Percentiles rank a stretch among this genome's conserved stretches.
Conservation (phyloP, 371 early-diverging fungal genomes). For the Sporodiniella umbellata region DNA sequence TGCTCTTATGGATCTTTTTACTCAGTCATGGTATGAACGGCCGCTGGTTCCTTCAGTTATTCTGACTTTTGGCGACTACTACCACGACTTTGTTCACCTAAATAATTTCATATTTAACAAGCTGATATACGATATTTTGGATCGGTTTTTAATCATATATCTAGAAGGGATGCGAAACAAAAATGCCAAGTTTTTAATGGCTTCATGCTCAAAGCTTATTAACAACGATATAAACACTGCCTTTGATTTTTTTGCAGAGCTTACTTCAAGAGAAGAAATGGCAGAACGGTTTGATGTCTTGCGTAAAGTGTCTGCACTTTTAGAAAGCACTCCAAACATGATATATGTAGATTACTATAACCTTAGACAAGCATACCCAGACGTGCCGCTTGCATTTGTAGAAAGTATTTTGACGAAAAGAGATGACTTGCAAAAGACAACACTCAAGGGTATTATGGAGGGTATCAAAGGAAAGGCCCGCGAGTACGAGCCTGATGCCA, state of each 20-base stretch:
- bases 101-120: conserved; percentile 84
- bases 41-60: conserved; percentile 79
- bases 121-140: conserved; percentile 80
- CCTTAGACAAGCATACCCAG: conserved; percentile 76
- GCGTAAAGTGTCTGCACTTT: conserved; percentile 66
- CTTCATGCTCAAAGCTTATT: conserved; percentile 60
- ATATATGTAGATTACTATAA: conserved; percentile 77
- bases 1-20: conserved; percentile 71
- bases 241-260: conserved; percentile 66
- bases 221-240: conserved; percentile 58
- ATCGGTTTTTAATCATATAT: conserved; percentile 76
- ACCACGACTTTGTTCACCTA: conserved; percentile 79
- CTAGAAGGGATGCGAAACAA: conserved; percentile 82
- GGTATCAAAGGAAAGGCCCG: conserved; percentile 65
- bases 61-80: conserved; percentile 90
- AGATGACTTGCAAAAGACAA: conserved; percentile 75
- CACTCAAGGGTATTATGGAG: conserved; percentile 77
- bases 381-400: conserved; percentile 75
- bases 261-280: conserved; percentile 61
- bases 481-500: conserved; percentile 55
- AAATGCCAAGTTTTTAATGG: conserved; percentile 70
- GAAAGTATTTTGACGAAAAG: conserved; percentile 74
- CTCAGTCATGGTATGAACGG: conserved; percentile 86
- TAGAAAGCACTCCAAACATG: conserved; percentile 62
- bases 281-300: conserved; percentile 72